Conservation (phyloP, 805 yeast species). For the Candida silvicultrix region DNA sequence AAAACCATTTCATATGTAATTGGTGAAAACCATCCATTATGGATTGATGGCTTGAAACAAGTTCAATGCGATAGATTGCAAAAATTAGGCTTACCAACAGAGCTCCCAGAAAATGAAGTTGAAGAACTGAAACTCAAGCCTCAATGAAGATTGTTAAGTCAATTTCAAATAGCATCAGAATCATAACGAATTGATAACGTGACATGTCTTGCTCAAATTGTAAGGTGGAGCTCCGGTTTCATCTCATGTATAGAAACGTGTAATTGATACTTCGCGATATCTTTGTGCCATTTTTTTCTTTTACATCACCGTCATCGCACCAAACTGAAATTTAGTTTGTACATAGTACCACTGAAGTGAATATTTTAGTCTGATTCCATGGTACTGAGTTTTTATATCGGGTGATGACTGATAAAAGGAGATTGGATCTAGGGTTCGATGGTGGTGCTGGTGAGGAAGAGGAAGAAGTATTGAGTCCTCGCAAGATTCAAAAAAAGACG, state of each 20-base stretch:
- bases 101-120: not conserved
- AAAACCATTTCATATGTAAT: conserved; percentile 59
- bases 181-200: no score
- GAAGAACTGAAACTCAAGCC: not conserved
- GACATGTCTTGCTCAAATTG: no score
- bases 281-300: not conserved
- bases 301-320: not conserved
- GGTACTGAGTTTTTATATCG: no score
- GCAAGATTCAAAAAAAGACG: not conserved
- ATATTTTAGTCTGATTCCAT: not conserved
- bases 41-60: conserved; percentile 29
- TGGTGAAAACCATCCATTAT: conserved; percentile 75
- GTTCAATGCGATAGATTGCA: not conserved
- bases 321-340: not conserved
- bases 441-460: conserved; percentile 7
- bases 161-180: not conserved
- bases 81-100: not conserved
- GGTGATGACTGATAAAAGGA: conserved; percentile 6
- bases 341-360: not conserved
- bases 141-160: no score
- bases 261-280: not conserved
- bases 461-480: not conserved
- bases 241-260: not conserved
- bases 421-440: conserved; percentile 14
- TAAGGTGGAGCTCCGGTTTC: no score